phyloP scores from a whole-genome alignment of 2,329 filamentous ascomycete species.

The Colletotrichum spaethianum region DNA sequence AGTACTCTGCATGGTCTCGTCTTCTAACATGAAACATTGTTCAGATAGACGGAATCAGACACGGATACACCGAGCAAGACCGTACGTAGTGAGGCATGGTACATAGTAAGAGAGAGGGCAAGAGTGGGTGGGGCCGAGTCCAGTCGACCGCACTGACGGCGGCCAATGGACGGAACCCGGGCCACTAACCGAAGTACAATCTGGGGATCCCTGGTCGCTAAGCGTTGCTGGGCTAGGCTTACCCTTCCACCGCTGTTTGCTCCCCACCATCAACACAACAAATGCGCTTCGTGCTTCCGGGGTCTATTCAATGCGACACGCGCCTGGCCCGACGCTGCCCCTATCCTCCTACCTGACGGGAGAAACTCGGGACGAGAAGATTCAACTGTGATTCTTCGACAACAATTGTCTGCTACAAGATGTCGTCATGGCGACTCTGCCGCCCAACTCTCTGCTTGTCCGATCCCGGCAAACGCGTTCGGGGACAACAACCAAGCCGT shows the following conservation, averaged over 20 bases:
- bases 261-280: conserved; percentile 41
- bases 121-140: not conserved
- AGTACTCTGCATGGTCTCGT: not conserved
- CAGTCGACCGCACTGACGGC: not conserved
- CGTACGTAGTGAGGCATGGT: not conserved
- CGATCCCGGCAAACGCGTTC: conserved; percentile 47
- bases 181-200: conserved; percentile 1
- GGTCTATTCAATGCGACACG: conserved; percentile 31
- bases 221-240: conserved; percentile 33
- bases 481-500: conserved; percentile 40
- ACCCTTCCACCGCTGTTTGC: conserved; percentile 39
- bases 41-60: too few species aligned
- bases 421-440: conserved; percentile 51
- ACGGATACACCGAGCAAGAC: not conserved
- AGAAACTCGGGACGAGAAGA: not conserved
- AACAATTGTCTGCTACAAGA: conserved; percentile 38
- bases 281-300: conserved; percentile 27
- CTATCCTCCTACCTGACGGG: conserved; percentile 2
- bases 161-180: not conserved
- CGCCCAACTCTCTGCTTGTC: conserved; percentile 48
- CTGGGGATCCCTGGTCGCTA: conserved; percentile 3
- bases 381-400: conserved; percentile 6
- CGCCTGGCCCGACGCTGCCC: conserved; percentile 1
- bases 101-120: not conserved
- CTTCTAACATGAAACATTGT: not conserved